These are phyloP conservation scores for Phytophthora syringae DNA, from an alignment of 352 stramenopile species.

Conservation along the genomic window DNA sequence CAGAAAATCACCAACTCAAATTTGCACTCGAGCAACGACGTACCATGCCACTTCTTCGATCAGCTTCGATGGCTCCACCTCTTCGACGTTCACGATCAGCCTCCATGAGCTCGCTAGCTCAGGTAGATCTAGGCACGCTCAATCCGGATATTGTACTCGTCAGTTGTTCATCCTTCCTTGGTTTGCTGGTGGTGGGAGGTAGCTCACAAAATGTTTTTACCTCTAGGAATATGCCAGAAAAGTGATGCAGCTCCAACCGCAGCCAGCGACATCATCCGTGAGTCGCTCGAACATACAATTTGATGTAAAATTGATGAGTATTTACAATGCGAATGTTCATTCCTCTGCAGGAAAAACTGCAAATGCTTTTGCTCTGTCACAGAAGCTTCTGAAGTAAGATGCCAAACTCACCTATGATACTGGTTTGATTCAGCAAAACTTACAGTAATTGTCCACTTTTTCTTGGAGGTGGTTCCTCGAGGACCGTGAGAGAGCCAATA, in stretches of 20 bases:
- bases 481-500: constrained; percentile 27
- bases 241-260: constrained; percentile 41
- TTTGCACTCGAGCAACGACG: not conserved
- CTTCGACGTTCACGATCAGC: constrained; percentile 34
- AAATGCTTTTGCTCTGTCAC: constrained; percentile 47
- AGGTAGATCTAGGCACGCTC: constrained; percentile 39
- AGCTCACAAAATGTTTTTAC: not conserved
- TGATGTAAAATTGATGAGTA: not conserved
- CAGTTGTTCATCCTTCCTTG: not conserved
- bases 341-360: constrained; percentile 37
- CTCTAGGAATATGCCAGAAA: constrained; percentile 43
- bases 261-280: constrained; percentile 28
- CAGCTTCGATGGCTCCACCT: constrained; percentile 20
- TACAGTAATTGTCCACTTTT: not conserved
- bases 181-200: not conserved
- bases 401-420: not conserved
- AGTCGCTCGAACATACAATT: not conserved
- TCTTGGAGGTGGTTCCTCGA: constrained; percentile 40
- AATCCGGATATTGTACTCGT: constrained; percentile 39
- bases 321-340: no score
- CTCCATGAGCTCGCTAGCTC: constrained; percentile 40
- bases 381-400: constrained; percentile 44
- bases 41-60: constrained; percentile 13
- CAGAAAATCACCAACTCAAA: constrained; percentile 3
- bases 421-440: not conserved